Evolutionary conservation across 768 basidiomycete species (phyloP).

Genomic region (Termitomyces sp.): DNA sequence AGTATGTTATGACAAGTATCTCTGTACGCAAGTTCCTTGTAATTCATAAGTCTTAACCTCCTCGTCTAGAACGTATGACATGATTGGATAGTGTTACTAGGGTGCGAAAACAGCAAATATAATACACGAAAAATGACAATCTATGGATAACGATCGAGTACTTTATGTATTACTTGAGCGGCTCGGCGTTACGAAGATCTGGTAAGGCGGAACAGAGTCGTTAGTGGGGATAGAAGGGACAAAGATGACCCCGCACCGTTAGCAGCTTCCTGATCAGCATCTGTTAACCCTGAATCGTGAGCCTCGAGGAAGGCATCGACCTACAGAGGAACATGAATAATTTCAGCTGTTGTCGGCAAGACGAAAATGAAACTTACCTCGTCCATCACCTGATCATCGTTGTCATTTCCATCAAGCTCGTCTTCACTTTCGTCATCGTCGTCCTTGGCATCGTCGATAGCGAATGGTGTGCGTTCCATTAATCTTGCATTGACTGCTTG

Average conservation of each 20-base stretch:
- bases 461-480: conserved; percentile 92
- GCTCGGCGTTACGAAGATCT: conserved; percentile 27
- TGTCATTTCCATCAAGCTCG: conserved; percentile 50
- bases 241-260: conserved; percentile 48
- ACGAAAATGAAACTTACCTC: conserved; percentile 50
- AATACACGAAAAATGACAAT: conserved; percentile 3
- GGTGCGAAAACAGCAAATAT: conserved; percentile 4
- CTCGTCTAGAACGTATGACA: background rate
- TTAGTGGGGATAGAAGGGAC: background rate
- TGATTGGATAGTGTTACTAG: conserved; percentile 6
- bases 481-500: conserved; percentile 77
- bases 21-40: conserved; percentile 2
- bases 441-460: conserved; percentile 92
- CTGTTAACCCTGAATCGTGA: conserved; percentile 81
- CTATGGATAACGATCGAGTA: background rate
- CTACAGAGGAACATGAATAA: conserved; percentile 29
- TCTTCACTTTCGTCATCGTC: conserved; percentile 58
- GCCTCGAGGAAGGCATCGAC: conserved; percentile 95
- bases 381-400: conserved; percentile 82
- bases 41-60: background rate
- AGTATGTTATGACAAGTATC: too few relatives aligned
- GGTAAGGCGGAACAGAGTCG: background rate
- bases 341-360: background rate
- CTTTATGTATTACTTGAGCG: conserved; percentile 19
- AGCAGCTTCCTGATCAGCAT: conserved; percentile 74